Conservation (phyloP, 306 rosid species). For the Glycine tomentella region DNA sequence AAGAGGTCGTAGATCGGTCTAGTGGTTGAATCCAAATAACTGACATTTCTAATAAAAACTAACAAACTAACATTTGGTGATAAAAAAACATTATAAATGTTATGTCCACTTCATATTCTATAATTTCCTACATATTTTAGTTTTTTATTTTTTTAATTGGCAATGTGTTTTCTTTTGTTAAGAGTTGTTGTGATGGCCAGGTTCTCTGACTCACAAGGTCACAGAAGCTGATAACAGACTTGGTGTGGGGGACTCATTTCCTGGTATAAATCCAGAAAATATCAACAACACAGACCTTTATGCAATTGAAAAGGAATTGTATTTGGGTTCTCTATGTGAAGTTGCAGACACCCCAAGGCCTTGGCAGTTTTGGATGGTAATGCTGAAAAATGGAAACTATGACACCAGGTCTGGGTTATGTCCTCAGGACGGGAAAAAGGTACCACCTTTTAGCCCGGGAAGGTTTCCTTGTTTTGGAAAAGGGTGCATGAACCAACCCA, state of each 20-base stretch:
- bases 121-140: background rate
- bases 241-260: slow-evolving; percentile 67
- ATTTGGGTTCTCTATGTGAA: slow-evolving; percentile 74
- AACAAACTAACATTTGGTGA: too few relatives aligned
- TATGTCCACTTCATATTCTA: background rate
- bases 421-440: slow-evolving; percentile 69
- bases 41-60: too few relatives aligned
- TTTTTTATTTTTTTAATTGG: background rate
- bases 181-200: slow-evolving; percentile 50
- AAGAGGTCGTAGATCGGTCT: too few relatives aligned
- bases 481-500: slow-evolving; percentile 89
- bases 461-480: slow-evolving; percentile 77
- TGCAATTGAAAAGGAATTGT: slow-evolving; percentile 72
- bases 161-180: slow-evolving; percentile 3
- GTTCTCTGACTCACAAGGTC: slow-evolving; percentile 57
- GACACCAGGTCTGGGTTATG: slow-evolving; percentile 70
- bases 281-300: slow-evolving; percentile 63
- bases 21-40: too few relatives aligned
- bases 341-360: slow-evolving; percentile 63
- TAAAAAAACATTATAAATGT: background rate
- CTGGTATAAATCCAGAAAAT: slow-evolving; percentile 47
- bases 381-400: slow-evolving; percentile 85
- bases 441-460: slow-evolving; percentile 60
- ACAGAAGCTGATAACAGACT: slow-evolving; percentile 61
- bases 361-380: slow-evolving; percentile 94